Base-by-base conservation (phyloP, 495 filamentous ascomycete genomes). In the Beverwykella pulmonaria region DNA sequence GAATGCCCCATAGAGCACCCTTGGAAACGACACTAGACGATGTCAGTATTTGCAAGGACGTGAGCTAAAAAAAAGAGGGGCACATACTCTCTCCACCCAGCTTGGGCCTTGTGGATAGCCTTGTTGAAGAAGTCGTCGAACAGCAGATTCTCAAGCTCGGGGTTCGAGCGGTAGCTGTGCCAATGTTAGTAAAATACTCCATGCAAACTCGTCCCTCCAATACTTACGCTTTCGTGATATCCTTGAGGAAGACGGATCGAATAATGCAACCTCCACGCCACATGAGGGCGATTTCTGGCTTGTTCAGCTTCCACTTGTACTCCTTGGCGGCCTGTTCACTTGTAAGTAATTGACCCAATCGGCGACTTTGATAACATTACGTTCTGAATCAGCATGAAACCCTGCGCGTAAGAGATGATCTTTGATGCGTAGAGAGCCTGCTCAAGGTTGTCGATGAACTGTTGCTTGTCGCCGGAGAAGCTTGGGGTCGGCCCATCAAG, bases 221-320 rank as follows among this genome's bases (percentile, higher is more conserved):
- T 25, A 26, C 69, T 68, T 68, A 71, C 50, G 94, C 94, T 60
- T 87, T 88, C 68, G 95, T 98, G 82, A 98, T 98, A 77, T 98
- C 93, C 85, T 97, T 97, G 65, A 98, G 82, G 92, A 98, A 98
- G 76, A 98, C 94, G 68, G 95, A 98, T 80, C 94, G 94, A 82
- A 98, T 98, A 77, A 98, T 98, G 88, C 94, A 98, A 64, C 94
- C 94, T 81, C 94, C 94, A 78, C 94, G 92, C 94, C 94, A 98
- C 94, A 98, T 98, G 76, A 98, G 88, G 67, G 94, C 94, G 76
- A 98, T 98, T 67, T 96, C 96, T 61, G 94, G 94, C 87, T 97
- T 98, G 88, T 98, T 97, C 59, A 98, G 88, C 87, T 98, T 97
- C 94, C 94, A 98, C 62, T 76, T 73, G 83, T 95, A 98, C 77